Base-by-base conservation (phyloP, 495 filamentous ascomycete genomes). In the Aspergillus hancockii region DNA sequence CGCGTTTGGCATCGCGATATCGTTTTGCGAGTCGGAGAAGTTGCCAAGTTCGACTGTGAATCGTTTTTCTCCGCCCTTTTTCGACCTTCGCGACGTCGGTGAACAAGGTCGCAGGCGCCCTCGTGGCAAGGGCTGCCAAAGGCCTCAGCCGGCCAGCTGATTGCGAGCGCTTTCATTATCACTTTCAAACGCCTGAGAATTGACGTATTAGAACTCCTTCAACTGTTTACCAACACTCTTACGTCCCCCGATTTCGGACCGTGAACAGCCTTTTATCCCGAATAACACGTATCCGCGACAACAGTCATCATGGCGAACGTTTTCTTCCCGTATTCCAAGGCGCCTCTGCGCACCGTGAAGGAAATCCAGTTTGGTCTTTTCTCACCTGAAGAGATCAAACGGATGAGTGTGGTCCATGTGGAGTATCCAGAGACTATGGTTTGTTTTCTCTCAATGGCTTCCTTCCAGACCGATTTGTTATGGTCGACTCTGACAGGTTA, bases 331-430 rank as follows among this genome's bases (percentile, higher is more conserved):
- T 88, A 91, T 71, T 98, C 94, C 64, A 92, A 90, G 81, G 94
- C 94, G 85, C 91, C 92, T 65, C 79, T 97, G 83, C 91, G 92
- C 80, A 91, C 88, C 56, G 91, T 99, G 62, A 85, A 96, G 82
- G 94, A 98, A 83, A 96, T 99, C 62, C 95, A 98, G 79, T 99
- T 99, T 75, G 94, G 94, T 66, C 86, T 99, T 59, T 80, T 97
- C 67, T 93, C 92, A 18, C 94, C 95, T 1, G 93, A 98, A 70
- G 95, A 99, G 75, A 95, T 97, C 76, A 98, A 98, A 79, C 89
- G 85, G 59, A 93, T 96, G 91, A 97, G 92, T 76, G 93, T 97
- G 49, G 87, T 85, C 31, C 89, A 92, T 66, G 91, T 99, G 60
- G 80, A 91, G 71, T 97, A 97, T 67, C 92, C 94, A 1, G 94